Evolutionary conservation across 176 grass and related monocot species (phyloP), one percentile per base, ranked within the genome.

Genomic region (Hsuehochloa calcarea): DNA sequence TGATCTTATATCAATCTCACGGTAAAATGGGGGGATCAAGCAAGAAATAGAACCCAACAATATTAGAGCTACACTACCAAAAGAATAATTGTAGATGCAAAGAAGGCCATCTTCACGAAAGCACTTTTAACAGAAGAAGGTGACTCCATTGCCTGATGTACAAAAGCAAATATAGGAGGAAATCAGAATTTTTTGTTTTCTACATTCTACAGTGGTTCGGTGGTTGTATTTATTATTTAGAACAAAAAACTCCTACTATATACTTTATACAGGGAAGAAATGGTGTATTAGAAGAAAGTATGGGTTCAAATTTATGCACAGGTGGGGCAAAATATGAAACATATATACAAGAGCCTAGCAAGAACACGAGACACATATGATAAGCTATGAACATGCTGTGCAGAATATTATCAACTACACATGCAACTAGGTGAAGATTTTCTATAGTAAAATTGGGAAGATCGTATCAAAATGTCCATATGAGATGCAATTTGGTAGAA

Each of bases 51-150:
- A 61, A 77, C 19, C 67, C 49, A 85, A 20, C 17, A 29, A 69
- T 67, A 79, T 50, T 80, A 58, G 51, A 75, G 52, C 37, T 75
- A 65, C 41, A 70, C 65, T 87, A 78, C 58, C 37, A 16, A 87
- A 70, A 79, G 79, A 86, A 79, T n/a, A 86, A 86, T 37, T 75
- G 46, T 55, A 74, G 43, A 22, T 74, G 65, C 60, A 80, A 68
- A 92, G 62, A 79, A 80, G 68, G 79, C 72, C 75, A 98, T 93
- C 91, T 89, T 98, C 77, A 88, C 54, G 59, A 98, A 98, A 90
- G 82, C 93, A 90, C 35, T 89, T 95, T 95, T 95, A 65, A 98
- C 85, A 64, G 96, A 98, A 89, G 87, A 95, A 72, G 76, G 81
- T 40, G 90, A 89, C 71, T 96, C 91, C 63, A 54, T 37, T 61